These are phyloP conservation scores for thale cress (Arabidopsis thaliana) DNA, from an alignment of 345 rosid genomes.

Conservation along the genomic window TAIR10.1 NC_003076.8:24953001-24953500, in stretches of 20 bases:
- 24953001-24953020: background rate
- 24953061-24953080: constrained; percentile 13
- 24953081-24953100: constrained; percentile 42
- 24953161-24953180: constrained; percentile 25
- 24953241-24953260: constrained; percentile 33
- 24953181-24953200: constrained; percentile 5
- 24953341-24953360: no score
- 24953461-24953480: background rate
- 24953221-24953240: constrained; percentile 29
- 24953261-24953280: constrained; percentile 32
- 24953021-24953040: background rate
- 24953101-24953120: constrained; percentile 43
- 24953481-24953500: background rate
- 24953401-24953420: background rate
- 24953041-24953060: constrained; percentile 42
- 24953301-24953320: no score
- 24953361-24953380: no score
- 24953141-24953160: constrained; percentile 23
- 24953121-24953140: constrained; percentile 21
- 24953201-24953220: constrained; percentile 15
- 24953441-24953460: background rate
- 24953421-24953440: background rate
- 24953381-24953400: no score
- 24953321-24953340: no score
- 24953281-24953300: constrained; percentile 24